These are phyloP conservation scores for Xylaria sp. DNA, from an alignment of 2,329 filamentous ascomycete genomes.

Conservation along the genomic window DNA sequence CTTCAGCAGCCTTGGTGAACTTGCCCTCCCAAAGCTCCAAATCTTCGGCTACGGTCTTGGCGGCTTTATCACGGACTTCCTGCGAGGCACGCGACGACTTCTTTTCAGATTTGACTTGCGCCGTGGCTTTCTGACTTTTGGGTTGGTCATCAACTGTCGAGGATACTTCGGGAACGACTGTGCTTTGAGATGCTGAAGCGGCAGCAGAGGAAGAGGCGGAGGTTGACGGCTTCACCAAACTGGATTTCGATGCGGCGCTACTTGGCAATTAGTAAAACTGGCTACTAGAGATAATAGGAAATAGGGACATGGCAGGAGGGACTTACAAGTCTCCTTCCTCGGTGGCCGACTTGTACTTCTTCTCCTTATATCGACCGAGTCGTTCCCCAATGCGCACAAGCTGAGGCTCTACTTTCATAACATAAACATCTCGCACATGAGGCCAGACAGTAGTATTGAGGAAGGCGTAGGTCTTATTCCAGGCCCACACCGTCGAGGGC, in stretches of 20 bases:
- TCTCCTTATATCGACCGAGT: conserved; percentile 72
- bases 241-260: conserved; percentile 39
- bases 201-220: conserved; percentile 34
- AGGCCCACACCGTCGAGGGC: conserved; percentile 72
- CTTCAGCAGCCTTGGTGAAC: conserved; percentile 82
- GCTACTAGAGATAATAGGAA: neutral
- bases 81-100: conserved; percentile 50
- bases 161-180: conserved; percentile 27
- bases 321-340: conserved; percentile 41
- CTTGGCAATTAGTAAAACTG: conserved; percentile 9
- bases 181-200: conserved; percentile 24
- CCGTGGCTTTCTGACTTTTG: conserved; percentile 26
- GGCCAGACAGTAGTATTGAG: conserved; percentile 80
- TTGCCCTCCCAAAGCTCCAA: conserved; percentile 85
- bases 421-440: conserved; percentile 76
- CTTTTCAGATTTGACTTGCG: conserved; percentile 27
- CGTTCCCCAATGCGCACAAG: conserved; percentile 89
- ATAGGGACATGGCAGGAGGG: neutral
- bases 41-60: conserved; percentile 74
- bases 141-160: conserved; percentile 19
- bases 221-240: conserved; percentile 42
- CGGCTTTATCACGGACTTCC: conserved; percentile 59
- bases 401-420: conserved; percentile 93
- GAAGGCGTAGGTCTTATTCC: conserved; percentile 70
- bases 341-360: conserved; percentile 39